Evolutionary conservation across 495 filamentous ascomycete species (phyloP).

Genomic region (Penicillium daleae): DNA sequence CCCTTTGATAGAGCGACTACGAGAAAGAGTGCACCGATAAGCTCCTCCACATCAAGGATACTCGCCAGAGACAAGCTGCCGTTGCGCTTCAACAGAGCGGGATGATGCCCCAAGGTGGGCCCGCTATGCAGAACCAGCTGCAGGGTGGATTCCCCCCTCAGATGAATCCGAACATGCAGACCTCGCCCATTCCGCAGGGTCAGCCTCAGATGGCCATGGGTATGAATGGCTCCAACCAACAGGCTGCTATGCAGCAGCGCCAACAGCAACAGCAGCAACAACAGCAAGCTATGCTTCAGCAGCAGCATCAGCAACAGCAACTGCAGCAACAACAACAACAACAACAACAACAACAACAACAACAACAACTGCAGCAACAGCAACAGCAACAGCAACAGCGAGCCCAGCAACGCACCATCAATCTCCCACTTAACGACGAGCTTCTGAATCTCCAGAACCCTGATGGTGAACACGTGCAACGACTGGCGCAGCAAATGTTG

Average conservation of each 20-base stretch:
- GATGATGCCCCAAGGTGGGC: conserved; percentile 48
- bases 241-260: conserved; percentile 40
- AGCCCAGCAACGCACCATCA: conserved; percentile 40
- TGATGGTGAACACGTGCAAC: conserved; percentile 49
- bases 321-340: conserved; percentile 33
- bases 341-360: conserved; percentile 33
- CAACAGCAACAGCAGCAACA: conserved; percentile 31
- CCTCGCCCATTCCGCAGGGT: conserved; percentile 53
- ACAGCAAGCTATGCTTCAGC: conserved; percentile 34
- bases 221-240: conserved; percentile 49
- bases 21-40: conserved; percentile 54
- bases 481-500: conserved; percentile 46
- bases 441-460: conserved; percentile 42
- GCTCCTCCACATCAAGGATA: conserved; percentile 51
- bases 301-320: conserved; percentile 41
- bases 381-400: conserved; percentile 33
- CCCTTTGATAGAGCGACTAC: conserved; percentile 42
- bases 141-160: conserved; percentile 53
- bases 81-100: conserved; percentile 48
- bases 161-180: conserved; percentile 56
- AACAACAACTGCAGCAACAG: conserved; percentile 41
- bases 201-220: conserved; percentile 51
- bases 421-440: conserved; percentile 39
- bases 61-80: conserved; percentile 49
- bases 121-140: conserved; percentile 44